phyloP scores from a whole-genome alignment of 2,329 filamentous ascomycete genomes.

The Exserohilum rostratum region DNA sequence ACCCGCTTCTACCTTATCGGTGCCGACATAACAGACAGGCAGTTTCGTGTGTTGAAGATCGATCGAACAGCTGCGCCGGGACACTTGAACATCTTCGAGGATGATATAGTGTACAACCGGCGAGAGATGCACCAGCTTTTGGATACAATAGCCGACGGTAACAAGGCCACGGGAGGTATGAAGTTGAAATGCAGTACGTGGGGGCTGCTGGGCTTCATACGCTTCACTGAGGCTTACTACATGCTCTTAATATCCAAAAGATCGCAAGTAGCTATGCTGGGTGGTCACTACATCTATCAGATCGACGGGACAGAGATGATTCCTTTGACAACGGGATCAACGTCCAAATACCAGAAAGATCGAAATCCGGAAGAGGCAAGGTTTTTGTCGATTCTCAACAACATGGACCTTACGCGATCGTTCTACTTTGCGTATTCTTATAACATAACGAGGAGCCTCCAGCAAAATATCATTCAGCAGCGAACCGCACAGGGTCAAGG shows the following conservation, averaged over 20 bases:
- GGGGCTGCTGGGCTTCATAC: constrained; percentile 93
- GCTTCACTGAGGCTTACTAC: constrained; percentile 94
- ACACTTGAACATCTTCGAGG: constrained; percentile 84
- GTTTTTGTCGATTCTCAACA: constrained; percentile 86
- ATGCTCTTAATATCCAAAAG: constrained; percentile 97
- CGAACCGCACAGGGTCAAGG: constrained; percentile 73
- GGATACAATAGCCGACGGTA: constrained; percentile 93
- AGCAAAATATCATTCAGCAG: constrained; percentile 88
- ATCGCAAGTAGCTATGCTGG: constrained; percentile 93
- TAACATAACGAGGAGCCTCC: constrained; percentile 88
- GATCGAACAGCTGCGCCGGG: constrained; percentile 82
- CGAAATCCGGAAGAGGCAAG: constrained; percentile 86
- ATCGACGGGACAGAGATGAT: constrained; percentile 93
- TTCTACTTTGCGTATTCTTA: constrained; percentile 99
- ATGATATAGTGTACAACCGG: constrained; percentile 92
- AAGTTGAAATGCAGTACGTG: constrained; percentile 89
- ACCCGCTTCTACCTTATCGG: constrained; percentile 94
- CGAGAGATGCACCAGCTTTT: constrained; percentile 92
- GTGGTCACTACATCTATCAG: constrained; percentile 94
- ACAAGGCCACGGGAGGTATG: constrained; percentile 86
- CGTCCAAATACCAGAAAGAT: constrained; percentile 74
- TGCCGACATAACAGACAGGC: constrained; percentile 84
- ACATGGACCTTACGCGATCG: constrained; percentile 84
- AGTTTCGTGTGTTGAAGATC: constrained; percentile 92
- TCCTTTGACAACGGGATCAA: constrained; percentile 75